Evolutionary conservation across 495 filamentous ascomycete genomes (phyloP).

Genomic region (Thermothielavioides terrestris): DNA sequence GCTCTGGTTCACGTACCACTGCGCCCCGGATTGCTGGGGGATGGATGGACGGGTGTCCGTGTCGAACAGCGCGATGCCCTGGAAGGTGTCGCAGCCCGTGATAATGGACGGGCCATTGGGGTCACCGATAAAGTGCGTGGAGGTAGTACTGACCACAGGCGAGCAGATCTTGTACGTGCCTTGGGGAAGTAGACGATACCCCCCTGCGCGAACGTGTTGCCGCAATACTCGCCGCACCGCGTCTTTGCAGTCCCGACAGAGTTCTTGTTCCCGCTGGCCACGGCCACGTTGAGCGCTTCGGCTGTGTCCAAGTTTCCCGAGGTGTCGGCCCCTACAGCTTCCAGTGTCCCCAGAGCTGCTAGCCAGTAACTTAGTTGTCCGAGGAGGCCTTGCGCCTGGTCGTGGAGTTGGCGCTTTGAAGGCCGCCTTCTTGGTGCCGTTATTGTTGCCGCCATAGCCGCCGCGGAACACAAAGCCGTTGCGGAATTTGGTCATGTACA

Average conservation of each 20-base stretch:
- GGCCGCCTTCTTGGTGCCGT: too few species aligned
- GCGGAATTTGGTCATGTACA: too few species aligned
- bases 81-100: slow-evolving; percentile 65
- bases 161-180: slow-evolving; percentile 59
- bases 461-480: too few species aligned
- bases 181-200: slow-evolving; percentile 69
- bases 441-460: too few species aligned
- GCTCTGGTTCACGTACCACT: slow-evolving; percentile 64
- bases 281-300: slow-evolving; percentile 68
- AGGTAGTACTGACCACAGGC: slow-evolving; percentile 60
- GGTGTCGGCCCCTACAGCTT: slow-evolving; percentile 6
- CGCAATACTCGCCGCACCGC: slow-evolving; percentile 68
- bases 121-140: slow-evolving; percentile 70
- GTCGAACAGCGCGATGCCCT: slow-evolving; percentile 29
- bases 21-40: slow-evolving; percentile 43
- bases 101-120: slow-evolving; percentile 54
- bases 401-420: too few species aligned
- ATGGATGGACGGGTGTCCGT: slow-evolving; percentile 35
- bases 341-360: too few species aligned
- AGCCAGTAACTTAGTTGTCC: too few species aligned
- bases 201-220: slow-evolving; percentile 58
- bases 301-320: slow-evolving; percentile 50
- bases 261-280: slow-evolving; percentile 55
- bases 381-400: too few species aligned
- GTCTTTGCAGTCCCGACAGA: too few species aligned